Base-by-base conservation (phyloP, 306 rosid genomes). In the Citrullus mucosospermus region DNA sequence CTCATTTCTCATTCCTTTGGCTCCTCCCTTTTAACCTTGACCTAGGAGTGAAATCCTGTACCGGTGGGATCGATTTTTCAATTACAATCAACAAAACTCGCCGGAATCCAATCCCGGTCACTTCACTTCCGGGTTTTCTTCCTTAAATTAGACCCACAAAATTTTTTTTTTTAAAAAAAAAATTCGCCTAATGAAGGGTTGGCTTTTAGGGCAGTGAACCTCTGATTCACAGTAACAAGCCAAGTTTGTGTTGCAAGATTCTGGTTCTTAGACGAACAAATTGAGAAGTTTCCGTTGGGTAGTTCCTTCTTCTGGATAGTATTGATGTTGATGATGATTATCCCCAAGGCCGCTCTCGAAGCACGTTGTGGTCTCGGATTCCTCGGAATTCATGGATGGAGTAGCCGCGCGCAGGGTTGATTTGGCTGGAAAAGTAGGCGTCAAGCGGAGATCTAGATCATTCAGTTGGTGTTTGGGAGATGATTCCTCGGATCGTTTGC, bases 351-450 rank as follows among this genome's bases (percentile, higher is more conserved):
- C 84, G 70, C 86, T 82, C 1, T 91, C 97, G 81, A 89, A 87
- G 79, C 96, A 89, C 72, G 88, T 83, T 44, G 93, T 94, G 22
- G 93, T 88, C 58, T 74, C 97, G 2, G 98, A 95, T 76, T 92
- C 98, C 75, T 89, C 98, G 0, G 98, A 95, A 75, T 89, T 92
- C 95, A 92, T 89, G 18, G 97, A 95, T 79, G 97, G 97, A 43
- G 96, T 84, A 0, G 87, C 93, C 54, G 90, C 86, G 51, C 96
- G 89, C 25, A 86, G 88, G 84, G 67, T 78, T 39, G 80, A 43
- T 82, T 82, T 92, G 10, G 80, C 88, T 18, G 81, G 71, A 0
- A 84, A 82, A 38, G 41, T 79, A 9, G 97, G 95, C 38, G 88
- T 90, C 80, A 92, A 67, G 38, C 90, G 89, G 68, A 95, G 97